Conservation (phyloP, 1,284 basidiomycete species). For the Tilletia setariae region DNA sequence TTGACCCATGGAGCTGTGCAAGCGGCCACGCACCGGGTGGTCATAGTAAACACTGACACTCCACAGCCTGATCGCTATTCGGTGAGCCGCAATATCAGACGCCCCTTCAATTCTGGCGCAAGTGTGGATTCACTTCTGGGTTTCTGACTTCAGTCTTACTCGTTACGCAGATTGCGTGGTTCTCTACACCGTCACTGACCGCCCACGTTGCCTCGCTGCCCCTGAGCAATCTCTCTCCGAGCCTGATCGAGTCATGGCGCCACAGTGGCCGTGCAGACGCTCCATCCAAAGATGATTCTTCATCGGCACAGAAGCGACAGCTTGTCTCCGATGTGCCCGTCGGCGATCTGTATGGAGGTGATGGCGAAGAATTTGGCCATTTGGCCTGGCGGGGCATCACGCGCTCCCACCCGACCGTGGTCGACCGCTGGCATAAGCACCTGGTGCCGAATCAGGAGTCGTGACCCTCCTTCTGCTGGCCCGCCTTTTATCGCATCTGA, state of each 20-base stretch:
- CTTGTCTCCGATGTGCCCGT: background rate
- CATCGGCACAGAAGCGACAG: background rate
- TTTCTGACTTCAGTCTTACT: no score
- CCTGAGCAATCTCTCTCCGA: conserved; percentile 20
- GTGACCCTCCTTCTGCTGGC: background rate
- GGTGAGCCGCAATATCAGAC: background rate
- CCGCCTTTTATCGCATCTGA: no score
- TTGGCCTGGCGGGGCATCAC: conserved; percentile 11
- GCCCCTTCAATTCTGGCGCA: background rate
- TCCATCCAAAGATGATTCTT: background rate
- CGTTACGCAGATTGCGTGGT: conserved; percentile 35
- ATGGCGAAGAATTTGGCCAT: conserved; percentile 6
- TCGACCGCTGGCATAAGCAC: background rate
- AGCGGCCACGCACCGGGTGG: conserved; percentile 43
- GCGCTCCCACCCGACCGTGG: conserved; percentile 14
- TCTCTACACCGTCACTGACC: conserved; percentile 37
- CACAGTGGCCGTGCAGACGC: conserved; percentile 9
- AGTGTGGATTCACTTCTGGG: no score
- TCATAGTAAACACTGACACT: conserved; percentile 7
- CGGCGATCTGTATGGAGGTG: conserved; percentile 7
- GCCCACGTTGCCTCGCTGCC: conserved; percentile 26
- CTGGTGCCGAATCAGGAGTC: background rate
- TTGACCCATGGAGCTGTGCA: conserved; percentile 36
- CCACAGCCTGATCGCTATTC: conserved; percentile 4
- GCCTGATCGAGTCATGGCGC: conserved; percentile 28